phyloP scores from a whole-genome alignment of 352 stramenopile species.

The Phytophthora multivora region DNA sequence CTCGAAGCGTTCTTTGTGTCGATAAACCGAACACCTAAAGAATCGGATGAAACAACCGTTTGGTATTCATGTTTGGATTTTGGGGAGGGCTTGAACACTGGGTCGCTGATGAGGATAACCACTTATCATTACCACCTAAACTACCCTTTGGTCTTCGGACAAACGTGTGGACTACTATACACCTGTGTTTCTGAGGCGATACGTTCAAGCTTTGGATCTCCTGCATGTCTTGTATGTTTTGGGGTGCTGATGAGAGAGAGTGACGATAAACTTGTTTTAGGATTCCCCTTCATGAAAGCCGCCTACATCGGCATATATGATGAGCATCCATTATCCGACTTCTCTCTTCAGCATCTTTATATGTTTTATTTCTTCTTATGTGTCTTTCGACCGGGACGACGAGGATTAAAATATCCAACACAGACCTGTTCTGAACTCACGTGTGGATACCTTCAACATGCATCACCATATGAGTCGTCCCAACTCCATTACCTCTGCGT shows the following conservation, averaged over 20 bases:
- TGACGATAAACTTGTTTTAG: conserved; percentile 81
- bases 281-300: conserved; percentile 88
- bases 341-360: conserved; percentile 19
- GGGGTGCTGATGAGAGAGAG: conserved; percentile 30
- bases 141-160: conserved; percentile 82
- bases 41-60: conserved; percentile 65
- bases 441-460: conserved; percentile 88
- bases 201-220: conserved; percentile 17
- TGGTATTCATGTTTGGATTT: conserved; percentile 14
- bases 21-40: conserved; percentile 71
- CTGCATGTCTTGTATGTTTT: conserved; percentile 9
- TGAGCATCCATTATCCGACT: conserved; percentile 74
- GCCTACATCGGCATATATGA: conserved; percentile 66
- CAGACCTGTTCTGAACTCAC: conserved; percentile 90
- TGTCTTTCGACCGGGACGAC: conserved; percentile 32
- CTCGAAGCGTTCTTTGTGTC: conserved; percentile 47
- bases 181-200: conserved; percentile 92
- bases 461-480: conserved; percentile 89
- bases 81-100: not conserved
- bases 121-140: conserved; percentile 68
- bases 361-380: too few relatives aligned
- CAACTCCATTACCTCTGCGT: conserved; percentile 3
- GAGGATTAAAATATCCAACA: conserved; percentile 86
- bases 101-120: conserved; percentile 65
- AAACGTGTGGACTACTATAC: conserved; percentile 81